These are phyloP conservation scores for Phytopythium litorale DNA, from an alignment of 352 stramenopile species.

Conservation along the genomic window DNA sequence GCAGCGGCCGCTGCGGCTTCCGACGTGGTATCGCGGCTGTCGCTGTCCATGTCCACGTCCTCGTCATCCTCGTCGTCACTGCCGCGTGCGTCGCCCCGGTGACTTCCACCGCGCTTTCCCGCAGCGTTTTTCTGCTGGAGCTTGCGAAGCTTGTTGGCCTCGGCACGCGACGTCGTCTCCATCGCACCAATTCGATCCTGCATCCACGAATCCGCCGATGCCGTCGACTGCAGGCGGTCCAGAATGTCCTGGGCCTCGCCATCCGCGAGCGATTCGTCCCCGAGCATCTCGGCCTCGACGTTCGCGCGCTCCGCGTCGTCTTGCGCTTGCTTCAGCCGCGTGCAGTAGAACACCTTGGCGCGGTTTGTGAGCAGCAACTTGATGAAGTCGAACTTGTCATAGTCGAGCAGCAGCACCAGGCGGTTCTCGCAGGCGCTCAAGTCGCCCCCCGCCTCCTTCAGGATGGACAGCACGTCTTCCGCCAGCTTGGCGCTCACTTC, in stretches of 20 bases:
- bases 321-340: slow-evolving; percentile 95
- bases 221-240: slow-evolving; percentile 86
- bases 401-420: slow-evolving; percentile 96
- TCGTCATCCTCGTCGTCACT: slow-evolving; percentile 29
- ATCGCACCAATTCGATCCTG: slow-evolving; percentile 88
- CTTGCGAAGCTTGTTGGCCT: slow-evolving; percentile 81
- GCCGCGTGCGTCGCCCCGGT: neutral
- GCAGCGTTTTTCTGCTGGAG: slow-evolving; percentile 54
- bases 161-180: slow-evolving; percentile 75
- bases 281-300: slow-evolving; percentile 90
- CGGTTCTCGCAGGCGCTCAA: slow-evolving; percentile 95
- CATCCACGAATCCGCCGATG: slow-evolving; percentile 93
- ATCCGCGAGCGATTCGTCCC: slow-evolving; percentile 68
- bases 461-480: slow-evolving; percentile 85
- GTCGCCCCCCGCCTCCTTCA: slow-evolving; percentile 63
- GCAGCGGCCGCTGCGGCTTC: neutral
- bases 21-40: neutral
- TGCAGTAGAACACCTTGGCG: slow-evolving; percentile 96
- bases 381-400: slow-evolving; percentile 99
- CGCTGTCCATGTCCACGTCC: slow-evolving; percentile 50
- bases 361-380: slow-evolving; percentile 97
- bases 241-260: slow-evolving; percentile 90
- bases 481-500: slow-evolving; percentile 91
- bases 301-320: slow-evolving; percentile 86
- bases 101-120: slow-evolving; percentile 2